Evolutionary conservation across 2,329 filamentous ascomycete genomes (phyloP).

Genomic region (Gnomoniopsis sp.): DNA sequence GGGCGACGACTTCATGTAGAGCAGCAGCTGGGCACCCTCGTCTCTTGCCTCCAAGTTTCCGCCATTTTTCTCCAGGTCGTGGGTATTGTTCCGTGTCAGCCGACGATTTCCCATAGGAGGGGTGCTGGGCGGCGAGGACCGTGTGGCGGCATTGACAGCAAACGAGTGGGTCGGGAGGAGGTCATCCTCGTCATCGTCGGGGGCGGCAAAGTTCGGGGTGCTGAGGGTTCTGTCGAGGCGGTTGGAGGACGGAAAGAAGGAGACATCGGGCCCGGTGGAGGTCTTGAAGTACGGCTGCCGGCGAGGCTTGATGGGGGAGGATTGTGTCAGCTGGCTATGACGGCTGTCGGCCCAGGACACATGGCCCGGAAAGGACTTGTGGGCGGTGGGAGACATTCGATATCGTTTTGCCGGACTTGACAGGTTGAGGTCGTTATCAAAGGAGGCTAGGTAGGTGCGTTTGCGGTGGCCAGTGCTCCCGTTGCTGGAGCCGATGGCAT

Average conservation of each 20-base stretch:
- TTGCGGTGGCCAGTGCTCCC: conserved; percentile 65
- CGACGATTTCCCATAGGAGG: conserved; percentile 64
- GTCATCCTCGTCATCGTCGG: conserved; percentile 78
- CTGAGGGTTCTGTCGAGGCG: conserved; percentile 63
- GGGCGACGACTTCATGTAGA: conserved; percentile 88
- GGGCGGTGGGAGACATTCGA: conserved; percentile 60
- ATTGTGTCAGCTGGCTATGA: conserved; percentile 65
- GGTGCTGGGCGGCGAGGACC: conserved; percentile 72
- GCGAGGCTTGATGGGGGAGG: conserved; percentile 78
- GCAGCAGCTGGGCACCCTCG: conserved; percentile 75
- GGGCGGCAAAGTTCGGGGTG: conserved; percentile 58
- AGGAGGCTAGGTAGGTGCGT: conserved; percentile 58
- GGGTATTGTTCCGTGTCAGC: conserved; percentile 38
- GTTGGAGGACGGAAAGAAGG: conserved; percentile 72
- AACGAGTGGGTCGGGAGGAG: conserved; percentile 76
- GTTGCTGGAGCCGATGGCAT: conserved; percentile 70
- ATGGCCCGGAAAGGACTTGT: conserved; percentile 54
- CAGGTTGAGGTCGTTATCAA: conserved; percentile 44
- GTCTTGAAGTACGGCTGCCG: conserved; percentile 73
- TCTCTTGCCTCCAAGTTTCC: conserved; percentile 52
- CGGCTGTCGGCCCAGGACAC: conserved; percentile 74
- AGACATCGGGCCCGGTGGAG: conserved; percentile 67
- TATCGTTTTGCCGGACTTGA: conserved; percentile 67
- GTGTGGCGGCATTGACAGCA: conserved; percentile 52
- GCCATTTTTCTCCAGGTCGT: conserved; percentile 41